phyloP scores from a whole-genome alignment of 192 early-diverging fungal genomes.

The Rhizophagus sp. region DNA sequence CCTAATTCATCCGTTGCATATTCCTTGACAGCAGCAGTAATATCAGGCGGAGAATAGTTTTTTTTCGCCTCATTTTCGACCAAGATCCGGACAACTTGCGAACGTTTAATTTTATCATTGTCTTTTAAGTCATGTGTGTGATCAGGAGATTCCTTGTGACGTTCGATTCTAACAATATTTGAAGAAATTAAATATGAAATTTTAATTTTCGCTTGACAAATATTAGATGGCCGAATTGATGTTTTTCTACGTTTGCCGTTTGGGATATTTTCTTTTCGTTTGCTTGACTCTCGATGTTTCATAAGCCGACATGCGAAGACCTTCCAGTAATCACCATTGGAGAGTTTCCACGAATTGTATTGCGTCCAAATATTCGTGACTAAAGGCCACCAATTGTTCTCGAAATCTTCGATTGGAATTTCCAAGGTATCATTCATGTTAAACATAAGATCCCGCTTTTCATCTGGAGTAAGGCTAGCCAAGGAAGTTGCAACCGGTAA shows the following conservation, averaged over 20 bases:
- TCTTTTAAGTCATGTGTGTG: no score
- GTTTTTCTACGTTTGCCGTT: not conserved
- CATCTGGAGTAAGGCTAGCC: constrained; percentile 20
- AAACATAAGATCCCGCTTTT: constrained; percentile 27
- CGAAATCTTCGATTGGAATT: no score
- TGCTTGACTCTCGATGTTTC: constrained; percentile 15
- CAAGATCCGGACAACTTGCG: no score
- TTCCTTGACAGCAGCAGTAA: no score
- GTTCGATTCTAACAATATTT: constrained; percentile 4
- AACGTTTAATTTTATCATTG: no score
- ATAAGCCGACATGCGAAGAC: not conserved
- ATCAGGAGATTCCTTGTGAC: no score
- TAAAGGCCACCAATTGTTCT: constrained; percentile 29
- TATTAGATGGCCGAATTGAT: not conserved
- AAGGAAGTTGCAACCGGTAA: no score
- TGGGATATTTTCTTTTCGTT: not conserved
- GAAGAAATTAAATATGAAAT: not conserved
- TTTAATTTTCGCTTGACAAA: constrained; percentile 26
- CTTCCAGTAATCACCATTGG: constrained; percentile 17
- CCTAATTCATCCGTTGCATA: no score
- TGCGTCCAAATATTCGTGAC: constrained; percentile 30
- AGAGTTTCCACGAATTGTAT: not conserved
- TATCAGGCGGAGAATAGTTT: no score
- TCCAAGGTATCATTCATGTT: constrained; percentile 16
- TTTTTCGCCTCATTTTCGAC: no score